phyloP scores from a whole-genome alignment of 2,329 filamentous ascomycete species.

The Penicillium sp. region DNA sequence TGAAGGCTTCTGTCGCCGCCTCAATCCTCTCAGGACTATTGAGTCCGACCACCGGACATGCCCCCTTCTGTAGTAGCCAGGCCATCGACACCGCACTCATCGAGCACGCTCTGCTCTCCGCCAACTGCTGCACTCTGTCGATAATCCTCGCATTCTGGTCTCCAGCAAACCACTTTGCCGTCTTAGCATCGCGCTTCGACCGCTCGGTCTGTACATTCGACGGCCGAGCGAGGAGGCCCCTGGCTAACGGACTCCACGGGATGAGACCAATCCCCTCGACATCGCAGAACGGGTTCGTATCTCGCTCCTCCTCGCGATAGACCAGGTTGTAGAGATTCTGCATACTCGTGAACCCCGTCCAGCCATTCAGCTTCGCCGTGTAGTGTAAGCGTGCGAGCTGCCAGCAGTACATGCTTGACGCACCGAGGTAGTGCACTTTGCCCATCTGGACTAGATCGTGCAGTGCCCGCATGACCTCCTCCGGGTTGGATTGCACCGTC shows the following conservation, averaged over 20 bases:
- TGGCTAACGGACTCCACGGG: conserved; percentile 35
- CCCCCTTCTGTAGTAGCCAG: conserved; percentile 29
- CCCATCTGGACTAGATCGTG: conserved; percentile 64
- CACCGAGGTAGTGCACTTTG: conserved; percentile 61
- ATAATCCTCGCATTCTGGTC: conserved; percentile 21
- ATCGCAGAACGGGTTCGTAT: conserved; percentile 29
- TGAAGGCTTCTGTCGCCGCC: conserved; percentile 2
- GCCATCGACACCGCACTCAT: conserved; percentile 32
- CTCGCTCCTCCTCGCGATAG: conserved; percentile 32
- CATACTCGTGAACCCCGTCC: conserved; percentile 65
- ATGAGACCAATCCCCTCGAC: conserved; percentile 27
- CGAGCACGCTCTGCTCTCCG: conserved; percentile 20
- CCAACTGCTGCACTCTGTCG: conserved; percentile 20
- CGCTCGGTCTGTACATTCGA: conserved; percentile 17
- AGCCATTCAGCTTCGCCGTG: conserved; percentile 58
- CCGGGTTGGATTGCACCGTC: conserved; percentile 50
- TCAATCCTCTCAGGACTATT: conserved; percentile 30
- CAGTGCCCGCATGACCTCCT: conserved; percentile 66
- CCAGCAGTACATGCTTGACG: conserved; percentile 22
- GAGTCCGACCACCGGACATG: conserved; percentile 31
- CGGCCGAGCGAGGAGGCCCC: conserved; percentile 37
- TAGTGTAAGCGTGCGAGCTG: conserved; percentile 54
- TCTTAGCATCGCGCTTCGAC: conserved; percentile 3
- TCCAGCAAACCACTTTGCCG: conserved; percentile 3
- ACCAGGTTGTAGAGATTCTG: conserved; percentile 42